Base-by-base conservation (phyloP, 2,329 filamentous ascomycete species). In the Monosporascus sp. region DNA sequence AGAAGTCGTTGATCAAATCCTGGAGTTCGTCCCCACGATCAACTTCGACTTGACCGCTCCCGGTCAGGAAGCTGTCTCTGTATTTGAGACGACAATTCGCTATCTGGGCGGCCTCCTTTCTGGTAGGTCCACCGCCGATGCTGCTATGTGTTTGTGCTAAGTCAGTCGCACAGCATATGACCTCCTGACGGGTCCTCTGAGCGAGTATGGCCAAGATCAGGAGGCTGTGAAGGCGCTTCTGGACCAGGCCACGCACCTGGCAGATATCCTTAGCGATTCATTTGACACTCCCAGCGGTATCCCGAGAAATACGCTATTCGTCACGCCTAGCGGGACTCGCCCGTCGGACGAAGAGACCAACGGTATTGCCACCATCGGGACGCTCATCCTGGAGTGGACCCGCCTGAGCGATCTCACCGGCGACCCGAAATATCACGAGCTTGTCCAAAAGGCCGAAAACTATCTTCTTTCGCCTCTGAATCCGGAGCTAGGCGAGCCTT, bases 31-130 rank as follows among this genome's bases (percentile, higher is more conserved):
- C 46, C 79, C 83, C 0, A 80, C 71, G 0, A 86, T 95, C 62
- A 76, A 95, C 68, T 96, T 89, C 64, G 79, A 79, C 42, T 73
- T 76, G 11, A 88, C 86, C 1, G 63, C 75, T 2, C 69, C 75
- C 1, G 70, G 75, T 14, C 56, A 39, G 2, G 58, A 61, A 31
- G 48, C 47, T 9, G 83, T 96, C 48, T 93, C 87, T 38, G 71
- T 96, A 7, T 96, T 96, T 63, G 91, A 96, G 71, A 95, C 90
- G 0, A 96, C 89, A 0, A 96, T 96, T 64, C 85, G 91, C 27
- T 96, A 96, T 63, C 73, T 96, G 1, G 91, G 83, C 9, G 91
- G 90, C 17, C 77, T 96, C 62, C 66, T 96, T 8, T 88, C 90
- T 2, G 89, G 85, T 80, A 62, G 57, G 61, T 49, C 45, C 20